These are phyloP conservation scores for Cladosporium sp. DNA, from an alignment of 2,329 filamentous ascomycete species.

Conservation along the genomic window DNA sequence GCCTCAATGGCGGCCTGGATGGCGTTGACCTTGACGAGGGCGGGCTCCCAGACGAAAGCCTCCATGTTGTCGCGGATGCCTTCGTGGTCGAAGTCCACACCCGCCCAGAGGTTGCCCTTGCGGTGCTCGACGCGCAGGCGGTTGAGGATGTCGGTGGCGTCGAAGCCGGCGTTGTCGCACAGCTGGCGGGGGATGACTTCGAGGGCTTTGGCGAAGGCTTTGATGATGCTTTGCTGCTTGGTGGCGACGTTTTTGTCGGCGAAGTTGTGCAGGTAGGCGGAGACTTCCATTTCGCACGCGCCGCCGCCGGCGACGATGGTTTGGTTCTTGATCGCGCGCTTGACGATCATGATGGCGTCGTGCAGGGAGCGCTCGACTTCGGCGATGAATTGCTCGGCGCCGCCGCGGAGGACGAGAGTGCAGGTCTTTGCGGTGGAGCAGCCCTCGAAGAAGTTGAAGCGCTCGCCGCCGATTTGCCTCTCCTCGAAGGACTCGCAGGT, in stretches of 20 bases:
- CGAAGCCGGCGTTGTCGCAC: slow-evolving; percentile 97
- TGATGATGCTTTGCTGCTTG: slow-evolving; percentile 97
- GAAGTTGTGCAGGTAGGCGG: slow-evolving; percentile 84
- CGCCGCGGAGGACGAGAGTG: slow-evolving; percentile 89
- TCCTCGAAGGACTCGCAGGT: slow-evolving; percentile 90
- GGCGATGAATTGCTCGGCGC: slow-evolving; percentile 97
- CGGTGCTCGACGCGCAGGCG: slow-evolving; percentile 92
- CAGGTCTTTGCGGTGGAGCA: slow-evolving; percentile 95
- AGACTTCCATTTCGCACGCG: slow-evolving; percentile 94
- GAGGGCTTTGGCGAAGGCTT: slow-evolving; percentile 93
- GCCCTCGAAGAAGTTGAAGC: slow-evolving; percentile 97
- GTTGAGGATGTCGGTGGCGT: slow-evolving; percentile 97
- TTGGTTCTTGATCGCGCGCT: slow-evolving; percentile 92
- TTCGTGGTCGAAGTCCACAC: slow-evolving; percentile 91
- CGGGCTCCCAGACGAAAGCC: slow-evolving; percentile 95
- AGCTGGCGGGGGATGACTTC: slow-evolving; percentile 95
- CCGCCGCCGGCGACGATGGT: slow-evolving; percentile 93
- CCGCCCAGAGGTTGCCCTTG: slow-evolving; percentile 88
- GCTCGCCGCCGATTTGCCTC: slow-evolving; percentile 92
- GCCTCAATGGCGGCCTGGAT: slow-evolving; percentile 95
- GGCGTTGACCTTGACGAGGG: slow-evolving; percentile 93
- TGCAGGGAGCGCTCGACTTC: slow-evolving; percentile 97
- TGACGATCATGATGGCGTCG: slow-evolving; percentile 99
- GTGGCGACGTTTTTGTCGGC: slow-evolving; percentile 88
- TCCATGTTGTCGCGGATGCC: slow-evolving; percentile 92